Base-by-base conservation (phyloP, 2,329 filamentous ascomycete species). In the Talaromyces verruculosus region DNA sequence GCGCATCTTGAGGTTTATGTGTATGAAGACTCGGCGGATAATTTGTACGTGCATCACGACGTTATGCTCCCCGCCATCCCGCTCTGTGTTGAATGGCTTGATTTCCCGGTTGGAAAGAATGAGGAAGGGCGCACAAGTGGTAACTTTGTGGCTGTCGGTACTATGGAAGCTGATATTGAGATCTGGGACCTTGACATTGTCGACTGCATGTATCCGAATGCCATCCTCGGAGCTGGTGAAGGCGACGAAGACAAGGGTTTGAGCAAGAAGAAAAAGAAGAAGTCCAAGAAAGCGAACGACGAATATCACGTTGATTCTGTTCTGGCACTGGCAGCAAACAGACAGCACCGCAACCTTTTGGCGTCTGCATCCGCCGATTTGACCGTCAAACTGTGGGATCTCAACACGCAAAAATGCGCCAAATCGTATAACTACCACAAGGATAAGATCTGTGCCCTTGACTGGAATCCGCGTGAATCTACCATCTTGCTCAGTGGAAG, bases 61-160 rank as follows among this genome's bases (percentile, higher is more conserved):
- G 96, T 99, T 73, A 98, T 99, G 94, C 86, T 99, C 65, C 95
- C 95, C 37, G 94, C 94, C 28, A 97, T 99, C 75, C 95, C 95
- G 11, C 87, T 99, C 6, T 95, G 92, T 74, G 86, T 98, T 47
- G 95, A 99, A 82, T 99, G 95, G 95, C 81, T 99, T 53, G 92
- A 97, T 76, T 85, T 97, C 65, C 90, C 92, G n/a, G 92, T 97
- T 41, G 89, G 91, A 70, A 92, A 92, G 76, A 79, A 84, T 11
- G 80, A 84, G 5, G 85, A 86, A 49, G 86, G 87, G 68, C 87
- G 91, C 69, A 84, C 87, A 28, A 86, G 84, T 60, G 95, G 91
- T 65, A 99, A 97, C 81, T 97, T 94, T 71, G 93, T 97, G 25
- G 95, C 95, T 5, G 88, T 99, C 43, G 95, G 93, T 65, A 98